Base-by-base conservation (phyloP, 176 grass and related monocot genomes). In the Pharus latifolius region DNA sequence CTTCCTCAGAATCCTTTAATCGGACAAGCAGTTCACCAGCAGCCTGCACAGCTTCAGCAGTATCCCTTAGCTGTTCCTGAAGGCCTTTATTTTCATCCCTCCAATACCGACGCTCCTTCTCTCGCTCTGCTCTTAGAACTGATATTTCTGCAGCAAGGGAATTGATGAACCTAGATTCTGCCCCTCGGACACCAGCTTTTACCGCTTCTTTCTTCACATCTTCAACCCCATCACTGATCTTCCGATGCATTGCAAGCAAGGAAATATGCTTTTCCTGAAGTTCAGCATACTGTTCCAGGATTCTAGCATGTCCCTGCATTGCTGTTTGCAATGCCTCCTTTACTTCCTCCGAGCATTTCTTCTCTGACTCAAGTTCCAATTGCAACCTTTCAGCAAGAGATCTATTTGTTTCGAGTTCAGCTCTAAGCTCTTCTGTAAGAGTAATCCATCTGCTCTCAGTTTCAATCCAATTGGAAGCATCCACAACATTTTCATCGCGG, bases 251-350 rank as follows among this genome's bases (percentile, higher is more conserved):
- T n/a, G 71, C 75, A 78, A 88, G 87, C 49, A 99, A 77, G 54
- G 63, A 28, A 73, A 91, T 91, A 74, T 99, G 95, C 35, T 87
- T 99, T 79, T 99, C 95, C 78, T 99, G 87, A 61, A 99, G 88
- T 75, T 99, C 95, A 57, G 90, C 90, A 40, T 99, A 99, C 67
- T 99, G 95, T 53, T 99, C 95, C 43, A 99, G 49, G 56, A 94
- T 88, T 67, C 90, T 86, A 18, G 87, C 87, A 69, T 93, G 87
- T 23, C 87, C 95, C 56, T 99, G 95, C 79, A 99, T 85, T 11
- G 90, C 95, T 74, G 88, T 94, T 73, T 99, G 90, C 47, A 99
- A 34, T 65, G 87, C 95, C 42, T 99, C 90, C 63, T 91, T 99
- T 29, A 93, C 29, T 81, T 99, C 95, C 44, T 88, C 90, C 18